Evolutionary conservation across 768 basidiomycete genomes (phyloP), one percentile per base, ranked within the genome.

Genomic region (Pulveroboletus sp.): DNA sequence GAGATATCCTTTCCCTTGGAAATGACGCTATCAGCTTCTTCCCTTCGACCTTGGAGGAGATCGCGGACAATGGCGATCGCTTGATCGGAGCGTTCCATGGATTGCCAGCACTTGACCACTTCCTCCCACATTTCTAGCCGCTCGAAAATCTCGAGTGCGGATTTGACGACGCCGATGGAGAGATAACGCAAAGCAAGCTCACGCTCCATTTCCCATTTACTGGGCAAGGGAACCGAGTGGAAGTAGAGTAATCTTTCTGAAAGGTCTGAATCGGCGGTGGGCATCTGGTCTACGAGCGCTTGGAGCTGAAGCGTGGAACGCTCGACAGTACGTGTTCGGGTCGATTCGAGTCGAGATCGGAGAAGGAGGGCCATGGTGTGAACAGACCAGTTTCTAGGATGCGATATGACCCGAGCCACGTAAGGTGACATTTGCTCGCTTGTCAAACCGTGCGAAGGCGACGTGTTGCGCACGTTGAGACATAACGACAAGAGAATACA

Each of bases 91-190:
- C 80, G 73, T 55, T 95, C 94, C 70, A 94, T 76, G 16, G 83
- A 73, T 51, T 85, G 83, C 75, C 87, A 90, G 68, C 95, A 98
- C 53, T 79, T 76, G 36, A 93, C 92, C 8, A 90, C 94, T 55
- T 97, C 91, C 70, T 97, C 97, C 94, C 94, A 99, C 93, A 97
- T 93, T 71, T 98, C 94, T 51, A 97, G 74, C 31, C 90, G 79
- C 69, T 92, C 87, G 62, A 93, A 98, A 47, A 97, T 94, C 66
- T 89, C 94, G 41, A 98, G 73, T 0, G 97, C 94, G 5, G 90
- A 93, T 57, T 85, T 85, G 50, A 89, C 76, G 47, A 95, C 92
- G 14, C 97, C 97, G 41, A 98, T 74, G 38, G 81, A 77, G 55
- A 94, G 72, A 70, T 87, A 94, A 45, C 91, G 80, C 56, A 77